phyloP scores from a whole-genome alignment of 1,139 yeast genomes.

The Blastobotrys petasosporus region DNA sequence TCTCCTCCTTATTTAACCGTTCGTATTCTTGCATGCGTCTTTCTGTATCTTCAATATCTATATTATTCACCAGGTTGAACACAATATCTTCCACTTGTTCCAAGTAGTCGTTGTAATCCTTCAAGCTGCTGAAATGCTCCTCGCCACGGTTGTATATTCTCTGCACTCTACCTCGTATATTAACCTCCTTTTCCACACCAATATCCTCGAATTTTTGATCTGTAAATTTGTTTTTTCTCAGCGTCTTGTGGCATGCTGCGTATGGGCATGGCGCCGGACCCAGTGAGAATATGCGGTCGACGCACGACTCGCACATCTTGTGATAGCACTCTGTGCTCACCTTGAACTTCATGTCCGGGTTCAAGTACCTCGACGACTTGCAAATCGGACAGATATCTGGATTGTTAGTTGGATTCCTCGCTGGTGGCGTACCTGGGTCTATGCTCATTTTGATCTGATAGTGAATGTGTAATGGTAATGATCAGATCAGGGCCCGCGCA shows the following conservation, averaged over 20 bases:
- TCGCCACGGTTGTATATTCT: conserved; percentile 75
- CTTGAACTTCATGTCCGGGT: conserved; percentile 87
- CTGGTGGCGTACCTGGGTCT: too few relatives aligned
- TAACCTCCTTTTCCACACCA: conserved; percentile 84
- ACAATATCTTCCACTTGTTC: conserved; percentile 80
- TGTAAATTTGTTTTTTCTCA: conserved; percentile 84
- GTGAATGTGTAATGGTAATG: too few relatives aligned
- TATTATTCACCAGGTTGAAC: conserved; percentile 64
- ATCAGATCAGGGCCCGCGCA: too few relatives aligned
- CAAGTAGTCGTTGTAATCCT: conserved; percentile 65
- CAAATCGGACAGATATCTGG: conserved; percentile 94
- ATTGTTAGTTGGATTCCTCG: too few relatives aligned
- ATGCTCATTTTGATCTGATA: too few relatives aligned
- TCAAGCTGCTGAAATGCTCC: conserved; percentile 59
- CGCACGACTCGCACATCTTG: conserved; percentile 94
- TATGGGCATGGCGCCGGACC: conserved; percentile 99
- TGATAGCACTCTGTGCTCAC: conserved; percentile 98
- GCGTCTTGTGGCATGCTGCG: conserved; percentile 79
- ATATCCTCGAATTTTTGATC: conserved; percentile 89
- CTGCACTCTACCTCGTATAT: conserved; percentile 72
- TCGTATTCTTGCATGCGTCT: conserved; percentile 64
- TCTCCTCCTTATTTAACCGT: conserved; percentile 65
- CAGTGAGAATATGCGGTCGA: conserved; percentile 81
- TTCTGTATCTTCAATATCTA: conserved; percentile 70
- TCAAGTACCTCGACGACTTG: conserved; percentile 87